Base-by-base conservation (phyloP, 805 yeast genomes). In the Jamesozyma hellenica region DNA sequence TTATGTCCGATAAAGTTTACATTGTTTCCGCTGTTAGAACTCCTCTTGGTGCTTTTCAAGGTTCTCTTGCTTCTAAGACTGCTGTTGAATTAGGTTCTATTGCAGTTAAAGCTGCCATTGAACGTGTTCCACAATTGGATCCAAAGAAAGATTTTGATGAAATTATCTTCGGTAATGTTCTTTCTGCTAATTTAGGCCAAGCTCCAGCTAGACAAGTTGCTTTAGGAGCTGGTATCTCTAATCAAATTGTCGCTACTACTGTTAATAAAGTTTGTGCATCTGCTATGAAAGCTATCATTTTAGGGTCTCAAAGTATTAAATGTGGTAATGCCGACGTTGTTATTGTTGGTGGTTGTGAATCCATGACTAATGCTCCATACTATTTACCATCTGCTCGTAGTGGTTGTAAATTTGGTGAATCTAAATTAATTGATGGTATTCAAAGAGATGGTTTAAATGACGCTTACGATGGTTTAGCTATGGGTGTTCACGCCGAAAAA, bases 141-240 rank as follows among this genome's bases (percentile, higher is more conserved):
- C 77, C 94, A 35, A 33, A 45, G 10, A 71, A 72, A 32, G 78
- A 73, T 48, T 92, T 84, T 41, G 95, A 88, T 48, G 97, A 90
- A 65, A 78, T 90, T 58, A 73, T 82, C 56, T 87, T 87, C 61
- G 98, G 98, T 56, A 83, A 86, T 56, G 98, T 87, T 36, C 65
- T 86, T 56, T 84, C 83, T 56, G 97, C 96, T 47, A 85, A 85
- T 55, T 79, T 84, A 44, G 97, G 98, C 46, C 98, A 90, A 68
- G 87, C 90, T 43, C 97, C 98, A 33, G 98, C 98, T 28, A 81
- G 97, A 67, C 98, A 90, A 68, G 97, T 90, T 42, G 96, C 95
- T 13, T 57, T 90, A 49, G 81, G 79, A 56, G 82, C 97, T 15
- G 97, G 97, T 13, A 72, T 92, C 39, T 77, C 85, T 37, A 77